Evolutionary conservation across 2,329 filamentous ascomycete species (phyloP).

Genomic region (Elsinoe ampelina): DNA sequence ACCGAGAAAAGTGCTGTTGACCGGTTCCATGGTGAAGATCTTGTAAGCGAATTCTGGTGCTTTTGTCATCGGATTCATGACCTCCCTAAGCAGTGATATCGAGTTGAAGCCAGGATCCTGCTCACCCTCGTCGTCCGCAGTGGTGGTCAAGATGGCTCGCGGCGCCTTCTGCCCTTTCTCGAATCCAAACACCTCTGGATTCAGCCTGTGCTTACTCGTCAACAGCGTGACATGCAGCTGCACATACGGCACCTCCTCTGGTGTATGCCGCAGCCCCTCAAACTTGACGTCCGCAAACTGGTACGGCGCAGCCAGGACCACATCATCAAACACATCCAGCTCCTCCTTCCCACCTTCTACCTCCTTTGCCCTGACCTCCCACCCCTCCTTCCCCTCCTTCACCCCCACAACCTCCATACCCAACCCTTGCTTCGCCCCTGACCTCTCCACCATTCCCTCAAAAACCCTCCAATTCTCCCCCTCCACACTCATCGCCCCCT

Average conservation of each 20-base stretch:
- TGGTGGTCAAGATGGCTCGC: conserved; percentile 71
- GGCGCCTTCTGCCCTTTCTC: conserved; percentile 51
- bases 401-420: conserved; percentile 62
- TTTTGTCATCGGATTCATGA: conserved; percentile 41
- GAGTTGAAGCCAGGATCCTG: conserved; percentile 77
- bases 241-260: conserved; percentile 78
- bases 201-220: conserved; percentile 64
- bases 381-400: conserved; percentile 22
- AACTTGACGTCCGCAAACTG: conserved; percentile 62
- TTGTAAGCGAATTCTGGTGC: conserved; percentile 53
- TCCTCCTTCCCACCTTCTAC: conserved; percentile 2
- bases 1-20: conserved; percentile 40
- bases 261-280: conserved; percentile 39
- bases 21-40: conserved; percentile 50
- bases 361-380: conserved; percentile 5
- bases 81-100: conserved; percentile 61
- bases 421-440: conserved; percentile 51
- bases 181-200: conserved; percentile 62
- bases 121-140: conserved; percentile 56
- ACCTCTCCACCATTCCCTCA: conserved; percentile 61
- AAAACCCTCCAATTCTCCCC: conserved; percentile 97
- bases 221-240: conserved; percentile 84
- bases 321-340: conserved; percentile 54
- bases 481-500: conserved; percentile 66
- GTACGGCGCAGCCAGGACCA: conserved; percentile 74